Conservation (phyloP, 2,329 filamentous ascomycete genomes). For the Ustilaginoidea virens region DNA sequence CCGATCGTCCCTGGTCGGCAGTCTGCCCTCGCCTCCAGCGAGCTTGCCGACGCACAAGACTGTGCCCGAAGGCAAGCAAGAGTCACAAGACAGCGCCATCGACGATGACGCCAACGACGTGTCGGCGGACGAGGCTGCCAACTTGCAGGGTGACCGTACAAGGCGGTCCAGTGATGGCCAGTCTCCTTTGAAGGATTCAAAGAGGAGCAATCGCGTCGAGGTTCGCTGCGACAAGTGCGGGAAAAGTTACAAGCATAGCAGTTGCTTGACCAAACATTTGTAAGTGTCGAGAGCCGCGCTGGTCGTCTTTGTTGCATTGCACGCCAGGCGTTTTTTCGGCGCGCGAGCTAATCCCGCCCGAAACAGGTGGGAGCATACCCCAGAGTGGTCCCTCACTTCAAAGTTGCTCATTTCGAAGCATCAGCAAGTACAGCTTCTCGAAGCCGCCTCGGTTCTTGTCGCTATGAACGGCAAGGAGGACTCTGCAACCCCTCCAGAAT, state of each 20-base stretch:
- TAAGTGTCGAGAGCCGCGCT: constrained; percentile 50
- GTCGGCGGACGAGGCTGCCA: constrained; percentile 37
- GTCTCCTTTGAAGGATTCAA: constrained; percentile 65
- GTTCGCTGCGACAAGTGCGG: constrained; percentile 95
- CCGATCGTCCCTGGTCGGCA: constrained; percentile 25
- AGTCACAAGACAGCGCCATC: constrained; percentile 45
- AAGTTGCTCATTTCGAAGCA: constrained; percentile 98
- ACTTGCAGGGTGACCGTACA: constrained; percentile 32
- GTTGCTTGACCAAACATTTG: constrained; percentile 99
- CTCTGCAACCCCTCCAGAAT: constrained; percentile 46
- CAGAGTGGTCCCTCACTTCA: constrained; percentile 92
- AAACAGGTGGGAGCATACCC: constrained; percentile 94
- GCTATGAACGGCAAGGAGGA: constrained; percentile 58
- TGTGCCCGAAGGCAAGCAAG: constrained; percentile 31
- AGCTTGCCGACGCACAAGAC: constrained; percentile 49
- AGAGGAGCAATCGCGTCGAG: constrained; percentile 70
- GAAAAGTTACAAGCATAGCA: constrained; percentile 99
- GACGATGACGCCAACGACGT: constrained; percentile 53
- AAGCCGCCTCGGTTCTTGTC: constrained; percentile 91
- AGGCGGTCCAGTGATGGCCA: constrained; percentile 74
- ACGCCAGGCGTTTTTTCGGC: neutral
- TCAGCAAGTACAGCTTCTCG: constrained; percentile 93
- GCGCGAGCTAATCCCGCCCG: constrained; percentile 3
- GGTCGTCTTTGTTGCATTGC: neutral
- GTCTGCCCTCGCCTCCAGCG: constrained; percentile 47